Conservation (phyloP, 2,329 filamentous ascomycete genomes). For the Xylaria sp. region DNA sequence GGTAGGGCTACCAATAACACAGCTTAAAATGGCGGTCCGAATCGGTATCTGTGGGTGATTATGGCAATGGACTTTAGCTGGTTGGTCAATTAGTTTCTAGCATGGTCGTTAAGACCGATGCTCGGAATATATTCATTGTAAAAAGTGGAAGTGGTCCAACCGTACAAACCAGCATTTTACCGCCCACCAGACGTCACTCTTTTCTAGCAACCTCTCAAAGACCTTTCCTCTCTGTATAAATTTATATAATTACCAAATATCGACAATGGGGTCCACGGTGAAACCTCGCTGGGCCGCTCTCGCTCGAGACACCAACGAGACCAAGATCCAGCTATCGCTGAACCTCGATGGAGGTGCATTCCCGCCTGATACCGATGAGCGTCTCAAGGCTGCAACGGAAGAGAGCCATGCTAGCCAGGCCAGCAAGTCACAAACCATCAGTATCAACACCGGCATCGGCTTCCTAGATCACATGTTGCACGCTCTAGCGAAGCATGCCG, state of each 20-base stretch:
- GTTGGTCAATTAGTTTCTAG: conserved; percentile 34
- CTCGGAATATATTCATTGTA: conserved; percentile 9
- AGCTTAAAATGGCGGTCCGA: conserved; percentile 1
- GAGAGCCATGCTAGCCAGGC: conserved; percentile 82
- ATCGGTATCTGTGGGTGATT: neutral
- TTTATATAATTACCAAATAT: neutral
- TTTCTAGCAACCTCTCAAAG: neutral
- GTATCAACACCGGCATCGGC: conserved; percentile 90
- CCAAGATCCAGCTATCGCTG: conserved; percentile 90
- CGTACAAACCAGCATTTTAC: neutral
- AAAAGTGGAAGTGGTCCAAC: conserved; percentile 5
- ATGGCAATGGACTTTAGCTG: conserved; percentile 27
- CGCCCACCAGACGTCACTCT: neutral
- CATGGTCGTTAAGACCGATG: conserved; percentile 14
- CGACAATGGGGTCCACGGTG: conserved; percentile 36
- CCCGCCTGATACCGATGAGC: conserved; percentile 66
- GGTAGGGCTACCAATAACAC: too few species aligned
- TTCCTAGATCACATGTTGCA: conserved; percentile 99
- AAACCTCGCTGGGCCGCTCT: conserved; percentile 73
- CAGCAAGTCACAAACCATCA: conserved; percentile 84
- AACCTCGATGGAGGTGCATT: conserved; percentile 91
- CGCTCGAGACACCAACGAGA: conserved; percentile 95
- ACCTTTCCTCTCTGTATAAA: neutral
- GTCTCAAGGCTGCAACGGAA: conserved; percentile 57
- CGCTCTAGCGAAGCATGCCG: conserved; percentile 91